A percentile compares a stretch with the other conserved stretches of the same genome.
Evolutionary conservation across 176 grass and related monocot genomes (phyloP).

Genomic region (Avena insularis): DNA sequence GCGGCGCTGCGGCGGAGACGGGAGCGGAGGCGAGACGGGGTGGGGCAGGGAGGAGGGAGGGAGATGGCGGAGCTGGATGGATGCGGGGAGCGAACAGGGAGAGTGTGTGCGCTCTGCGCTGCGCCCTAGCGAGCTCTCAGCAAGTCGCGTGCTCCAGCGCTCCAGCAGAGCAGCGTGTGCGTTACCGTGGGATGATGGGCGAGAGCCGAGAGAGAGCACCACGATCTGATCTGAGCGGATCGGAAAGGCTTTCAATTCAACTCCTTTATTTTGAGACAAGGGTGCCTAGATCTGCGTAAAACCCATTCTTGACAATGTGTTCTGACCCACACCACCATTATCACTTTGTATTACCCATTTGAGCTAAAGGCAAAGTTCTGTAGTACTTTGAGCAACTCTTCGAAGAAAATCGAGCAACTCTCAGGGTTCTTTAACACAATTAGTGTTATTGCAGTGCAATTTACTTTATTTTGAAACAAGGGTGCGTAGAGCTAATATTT

Average conservation of each 20-base stretch:
- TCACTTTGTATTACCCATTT: too few species aligned
- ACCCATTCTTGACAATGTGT: too few species aligned
- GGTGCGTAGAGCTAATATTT: too few species aligned
- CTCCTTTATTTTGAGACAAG: background rate
- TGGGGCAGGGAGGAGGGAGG: background rate
- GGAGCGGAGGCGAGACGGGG: background rate
- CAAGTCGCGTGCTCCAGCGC: background rate
- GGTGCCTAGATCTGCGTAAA: background rate
- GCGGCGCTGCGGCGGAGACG: background rate
- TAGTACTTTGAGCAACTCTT: too few species aligned
- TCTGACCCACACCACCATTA: too few species aligned
- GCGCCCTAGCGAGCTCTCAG: background rate
- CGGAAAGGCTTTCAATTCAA: background rate
- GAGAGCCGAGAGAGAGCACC: background rate
- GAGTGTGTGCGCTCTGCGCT: background rate
- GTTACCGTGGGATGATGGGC: background rate
- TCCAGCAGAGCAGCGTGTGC: background rate
- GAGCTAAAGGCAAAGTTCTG: too few species aligned
- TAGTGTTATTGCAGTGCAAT: too few species aligned
- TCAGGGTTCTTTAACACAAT: too few species aligned
- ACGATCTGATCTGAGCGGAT: background rate
- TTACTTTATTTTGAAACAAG: too few species aligned
- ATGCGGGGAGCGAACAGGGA: background rate
- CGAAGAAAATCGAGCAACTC: too few species aligned
- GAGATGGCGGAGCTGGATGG: conserved; percentile 14